These are phyloP conservation scores for Teunomyces cretensis DNA, from an alignment of 805 yeast species.

Conservation along the genomic window DNA sequence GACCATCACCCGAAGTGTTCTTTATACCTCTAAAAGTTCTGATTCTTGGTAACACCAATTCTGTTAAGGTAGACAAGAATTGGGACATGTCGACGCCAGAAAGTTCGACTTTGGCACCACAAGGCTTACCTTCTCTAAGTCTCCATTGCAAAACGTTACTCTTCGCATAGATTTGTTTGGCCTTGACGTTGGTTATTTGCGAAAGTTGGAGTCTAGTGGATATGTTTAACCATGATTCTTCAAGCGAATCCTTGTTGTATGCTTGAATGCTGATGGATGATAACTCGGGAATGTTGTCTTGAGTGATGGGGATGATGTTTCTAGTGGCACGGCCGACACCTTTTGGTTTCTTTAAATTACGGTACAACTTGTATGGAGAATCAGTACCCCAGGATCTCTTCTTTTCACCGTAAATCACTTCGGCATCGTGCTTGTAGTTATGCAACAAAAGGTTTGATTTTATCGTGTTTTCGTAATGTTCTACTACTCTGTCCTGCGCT, in stretches of 20 bases:
- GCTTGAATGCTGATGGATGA: constrained; percentile 71
- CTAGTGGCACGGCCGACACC: constrained; percentile 77
- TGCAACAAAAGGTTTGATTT: constrained; percentile 76
- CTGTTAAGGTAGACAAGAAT: constrained; percentile 82
- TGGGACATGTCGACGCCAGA: constrained; percentile 82
- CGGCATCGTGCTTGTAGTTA: constrained; percentile 67
- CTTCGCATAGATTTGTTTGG: constrained; percentile 68
- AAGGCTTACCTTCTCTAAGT: constrained; percentile 79
- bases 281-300: constrained; percentile 70
- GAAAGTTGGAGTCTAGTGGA: constrained; percentile 79
- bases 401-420: constrained; percentile 60
- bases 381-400: constrained; percentile 82
- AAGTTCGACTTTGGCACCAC: constrained; percentile 85
- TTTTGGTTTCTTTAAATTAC: constrained; percentile 71
- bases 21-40: constrained; percentile 83
- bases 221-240: constrained; percentile 68
- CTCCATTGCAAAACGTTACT: constrained; percentile 84
- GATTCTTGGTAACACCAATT: constrained; percentile 88
- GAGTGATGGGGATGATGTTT: constrained; percentile 65
- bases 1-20: constrained; percentile 74
- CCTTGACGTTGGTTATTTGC: constrained; percentile 91
- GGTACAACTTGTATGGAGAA: constrained; percentile 85
- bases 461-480: constrained; percentile 73
- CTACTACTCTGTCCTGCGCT: constrained; percentile 76
- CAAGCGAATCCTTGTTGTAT: constrained; percentile 70